Evolutionary conservation across 441 rosid genomes (phyloP), one percentile per base, ranked within the genome.

Genomic region (Metrosideros polymorpha): DNA sequence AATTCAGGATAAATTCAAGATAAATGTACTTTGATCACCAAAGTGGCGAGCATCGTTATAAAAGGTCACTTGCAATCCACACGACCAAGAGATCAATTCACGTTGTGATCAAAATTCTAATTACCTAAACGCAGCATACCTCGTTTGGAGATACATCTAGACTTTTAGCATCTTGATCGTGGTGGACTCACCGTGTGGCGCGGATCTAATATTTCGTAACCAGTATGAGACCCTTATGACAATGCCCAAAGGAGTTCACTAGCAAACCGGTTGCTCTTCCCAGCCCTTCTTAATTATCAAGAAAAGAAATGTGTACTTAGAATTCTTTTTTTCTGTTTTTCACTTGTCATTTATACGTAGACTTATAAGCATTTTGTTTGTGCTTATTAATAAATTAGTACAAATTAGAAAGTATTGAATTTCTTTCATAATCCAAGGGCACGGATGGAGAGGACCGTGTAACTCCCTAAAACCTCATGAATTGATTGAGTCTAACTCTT

Each of bases 181-280:
- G 51, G 51, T 3, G 15, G 15, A 49, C 15, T 49, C 3, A 49
- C 18, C 17, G 17, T 5, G 17, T 14, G 52, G 52, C 4, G 51
- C 5, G 52, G 6, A 50, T 50, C 52, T 50, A 14, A 14, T 6
- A 50, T 50, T 50, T 50, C 4, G 17, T 4, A 50, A 13, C 17
- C 17, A 12, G 6, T 13, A 14, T 45, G 49, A 12, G 49, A 45
- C 49, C 12, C 49, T 9, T 7, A 7, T 9, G 49, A 9, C 10
- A 52, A 52, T 19, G 55, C 9, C 55, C 4, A 9, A 56, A 63
- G 24, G 12, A 19, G 7, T 25, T 18, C 6, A 1, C 43, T 0
- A 4, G 27, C 0, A 0, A 35, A 66, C 10, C 18, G 6, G 43
- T 32, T 0, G 0, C 13, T 35, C 25, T 27, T 35, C 3, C 14